A percentile compares a stretch with the other conserved stretches of the same genome.
These are phyloP conservation scores for Russula olivacea DNA, from an alignment of 768 basidiomycete species.

Conservation along the genomic window DNA sequence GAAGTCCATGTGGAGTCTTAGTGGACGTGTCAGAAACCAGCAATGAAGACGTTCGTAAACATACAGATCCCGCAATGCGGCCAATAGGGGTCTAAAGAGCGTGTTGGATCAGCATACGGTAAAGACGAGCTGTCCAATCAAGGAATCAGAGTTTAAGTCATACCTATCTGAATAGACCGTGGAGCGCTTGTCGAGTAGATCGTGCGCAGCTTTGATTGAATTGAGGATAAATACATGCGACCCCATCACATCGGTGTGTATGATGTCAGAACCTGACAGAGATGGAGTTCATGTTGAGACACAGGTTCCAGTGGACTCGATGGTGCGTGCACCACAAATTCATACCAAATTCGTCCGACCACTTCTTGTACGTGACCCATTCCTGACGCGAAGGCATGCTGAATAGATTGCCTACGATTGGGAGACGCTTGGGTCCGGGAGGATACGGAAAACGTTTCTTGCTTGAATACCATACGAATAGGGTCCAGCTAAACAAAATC, in stretches of 20 bases:
- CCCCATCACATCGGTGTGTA: conserved; percentile 26
- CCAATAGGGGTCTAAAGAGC: conserved; percentile 4
- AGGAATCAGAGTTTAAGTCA: background rate
- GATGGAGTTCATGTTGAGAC: background rate
- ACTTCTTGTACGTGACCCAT: conserved; percentile 19
- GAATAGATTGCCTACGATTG: conserved; percentile 25
- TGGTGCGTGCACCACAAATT: background rate
- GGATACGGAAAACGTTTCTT: background rate
- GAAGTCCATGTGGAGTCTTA: background rate
- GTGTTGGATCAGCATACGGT: background rate
- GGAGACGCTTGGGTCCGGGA: conserved; percentile 23
- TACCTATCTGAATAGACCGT: conserved; percentile 23
- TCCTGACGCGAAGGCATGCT: conserved; percentile 22
- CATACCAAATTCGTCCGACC: conserved; percentile 24
- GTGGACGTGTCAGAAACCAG: background rate
- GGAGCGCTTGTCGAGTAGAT: conserved; percentile 30
- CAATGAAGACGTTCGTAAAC: background rate
- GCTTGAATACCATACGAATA: background rate
- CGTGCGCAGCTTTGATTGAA: conserved; percentile 25
- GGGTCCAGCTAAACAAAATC: background rate
- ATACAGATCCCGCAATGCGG: conserved; percentile 1
- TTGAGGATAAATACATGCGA: conserved; percentile 26
- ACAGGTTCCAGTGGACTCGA: background rate
- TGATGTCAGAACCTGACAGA: conserved; percentile 20
- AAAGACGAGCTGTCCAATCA: background rate